These are phyloP conservation scores for Sicyos baderoa DNA, from an alignment of 306 rosid species.

Conservation along the genomic window DNA sequence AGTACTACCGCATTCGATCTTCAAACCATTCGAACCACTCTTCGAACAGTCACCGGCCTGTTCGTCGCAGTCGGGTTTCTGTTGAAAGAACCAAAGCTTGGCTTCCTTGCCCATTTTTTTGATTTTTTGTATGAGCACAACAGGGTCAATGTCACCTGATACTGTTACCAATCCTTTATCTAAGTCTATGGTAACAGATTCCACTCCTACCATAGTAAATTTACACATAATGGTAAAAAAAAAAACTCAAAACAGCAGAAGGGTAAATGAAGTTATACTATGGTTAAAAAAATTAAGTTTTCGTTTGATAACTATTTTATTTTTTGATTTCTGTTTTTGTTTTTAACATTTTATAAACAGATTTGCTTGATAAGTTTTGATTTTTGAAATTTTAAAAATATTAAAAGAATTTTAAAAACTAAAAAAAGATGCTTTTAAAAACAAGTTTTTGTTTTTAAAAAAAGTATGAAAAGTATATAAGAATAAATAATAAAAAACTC, in stretches of 20 bases:
- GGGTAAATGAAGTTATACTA: background rate
- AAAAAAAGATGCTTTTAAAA: no score
- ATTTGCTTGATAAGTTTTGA: no score
- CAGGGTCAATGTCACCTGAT: conserved; percentile 13
- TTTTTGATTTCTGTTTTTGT: no score
- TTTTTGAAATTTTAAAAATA: no score
- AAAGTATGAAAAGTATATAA: no score
- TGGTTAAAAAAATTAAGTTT: background rate
- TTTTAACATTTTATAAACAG: no score
- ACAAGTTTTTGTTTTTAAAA: no score
- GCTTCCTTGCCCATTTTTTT: conserved; percentile 12
- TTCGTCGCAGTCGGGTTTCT: background rate
- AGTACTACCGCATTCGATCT: background rate
- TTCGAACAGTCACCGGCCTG: background rate
- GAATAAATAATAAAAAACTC: no score
- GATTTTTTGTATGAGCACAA: background rate
- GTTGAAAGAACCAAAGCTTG: conserved; percentile 13
- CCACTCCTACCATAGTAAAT: conserved; percentile 16
- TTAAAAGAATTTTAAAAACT: no score
- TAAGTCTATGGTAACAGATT: conserved; percentile 6
- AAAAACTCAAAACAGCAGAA: background rate
- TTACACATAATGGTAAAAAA: background rate
- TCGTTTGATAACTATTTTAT: no score
- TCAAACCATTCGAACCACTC: background rate
- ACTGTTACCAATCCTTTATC: conserved; percentile 12